A percentile compares a stretch with the other conserved stretches of the same genome.
Conservation (phyloP, 106 monocot genomes). For the Phalaenopsis equestris region DNA sequence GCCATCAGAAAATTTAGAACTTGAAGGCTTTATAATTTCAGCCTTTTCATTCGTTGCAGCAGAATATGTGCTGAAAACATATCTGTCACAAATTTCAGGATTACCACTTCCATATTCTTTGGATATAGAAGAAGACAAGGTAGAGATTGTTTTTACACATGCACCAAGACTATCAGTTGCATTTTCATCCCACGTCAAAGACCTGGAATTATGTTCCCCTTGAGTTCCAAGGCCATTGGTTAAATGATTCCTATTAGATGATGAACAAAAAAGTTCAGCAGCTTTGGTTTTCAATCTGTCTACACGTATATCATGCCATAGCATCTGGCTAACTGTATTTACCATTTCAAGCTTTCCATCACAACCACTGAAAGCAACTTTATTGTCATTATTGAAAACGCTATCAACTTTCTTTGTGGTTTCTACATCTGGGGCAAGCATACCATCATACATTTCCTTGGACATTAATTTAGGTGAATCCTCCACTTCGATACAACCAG, state of each 20-base stretch:
- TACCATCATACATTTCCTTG: neutral
- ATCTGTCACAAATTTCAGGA: neutral
- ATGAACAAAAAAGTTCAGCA: neutral
- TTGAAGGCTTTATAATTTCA: conserved; percentile 35
- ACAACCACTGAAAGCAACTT: conserved; percentile 28
- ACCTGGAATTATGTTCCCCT: neutral
- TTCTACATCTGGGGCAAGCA: neutral
- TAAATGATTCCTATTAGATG: neutral
- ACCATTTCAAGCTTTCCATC: conserved; percentile 59
- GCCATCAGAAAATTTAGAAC: conserved; percentile 26
- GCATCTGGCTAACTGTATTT: conserved; percentile 28
- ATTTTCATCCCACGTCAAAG: neutral
- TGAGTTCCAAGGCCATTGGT: neutral
- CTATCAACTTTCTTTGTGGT: neutral
- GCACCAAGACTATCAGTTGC: neutral
- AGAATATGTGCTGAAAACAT: conserved; percentile 8
- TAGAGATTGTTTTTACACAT: neutral
- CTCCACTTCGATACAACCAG: conserved; percentile 3
- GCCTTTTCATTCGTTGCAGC: conserved; percentile 62
- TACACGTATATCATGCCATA: conserved; percentile 26
- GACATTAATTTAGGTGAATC: neutral
- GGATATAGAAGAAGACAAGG: neutral
- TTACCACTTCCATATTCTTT: neutral
- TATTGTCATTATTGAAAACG: neutral
- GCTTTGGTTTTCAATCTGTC: conserved; percentile 4